Base-by-base conservation (phyloP, 108 stramenopile species). In the Nitzschia sp. region DNA sequence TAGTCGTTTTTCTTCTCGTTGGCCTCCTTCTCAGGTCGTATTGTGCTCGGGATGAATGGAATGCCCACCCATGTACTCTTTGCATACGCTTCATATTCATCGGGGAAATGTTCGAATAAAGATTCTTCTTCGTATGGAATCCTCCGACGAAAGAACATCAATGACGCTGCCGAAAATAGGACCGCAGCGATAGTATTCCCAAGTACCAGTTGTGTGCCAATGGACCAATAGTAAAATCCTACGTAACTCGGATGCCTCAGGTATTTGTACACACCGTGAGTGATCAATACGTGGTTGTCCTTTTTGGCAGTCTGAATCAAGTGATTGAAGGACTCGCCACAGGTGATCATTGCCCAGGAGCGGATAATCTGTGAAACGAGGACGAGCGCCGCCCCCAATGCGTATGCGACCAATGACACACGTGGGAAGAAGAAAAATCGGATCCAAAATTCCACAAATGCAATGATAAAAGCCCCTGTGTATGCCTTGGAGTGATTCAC, bases 201-300 rank as follows among this genome's bases (percentile, higher is more conserved):
- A 29, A 98, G 65, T 19, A 98, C 31, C 2, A 96, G 29, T 71
- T 96, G 97, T 26, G 91, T 94, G 8, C 94, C 96, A 21, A 97
- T 60, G 30, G 85, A 80, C 97, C 97, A 99, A 72, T 94, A 99
- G 60, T 85, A 99, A 81, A 97, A 99, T 28, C 98, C 98, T 23
- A 89, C 76, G 69, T 99, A 99, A 11, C 91, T 91, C 36, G 97
- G 97, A 80, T 99, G 98, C 15, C 98, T 92, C n/a, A 99, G 70
- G 50, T 63, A 69, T 23, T 56, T 62, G 77, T 98, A 98, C 45
- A 98, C 80, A 23, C 96, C 96, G 58, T 88, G 68, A 17, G 93
- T 97, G 15, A 98, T 85, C 66, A 98, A 64, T 26, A 83, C 64
- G 69, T 97, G 98, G 69, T 88, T 86, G 23, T 92, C 86, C 50